Evolutionary conservation across 495 filamentous ascomycete species (phyloP).

Genomic region (Hypoxylon perforatum): DNA sequence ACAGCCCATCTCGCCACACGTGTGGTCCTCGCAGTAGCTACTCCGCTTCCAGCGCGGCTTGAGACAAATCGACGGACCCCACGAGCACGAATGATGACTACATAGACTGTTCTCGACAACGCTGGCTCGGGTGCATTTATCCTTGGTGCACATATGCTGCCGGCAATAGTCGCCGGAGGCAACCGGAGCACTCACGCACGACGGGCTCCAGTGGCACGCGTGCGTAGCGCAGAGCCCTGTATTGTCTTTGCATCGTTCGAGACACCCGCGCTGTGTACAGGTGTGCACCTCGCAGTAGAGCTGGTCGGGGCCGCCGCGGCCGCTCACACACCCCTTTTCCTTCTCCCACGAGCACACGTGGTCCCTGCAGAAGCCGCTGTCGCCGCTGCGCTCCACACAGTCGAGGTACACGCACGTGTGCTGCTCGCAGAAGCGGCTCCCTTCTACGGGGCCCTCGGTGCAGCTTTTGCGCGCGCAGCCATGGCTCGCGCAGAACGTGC

Average conservation of each 20-base stretch:
- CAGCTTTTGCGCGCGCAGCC: slow-evolving; percentile 22
- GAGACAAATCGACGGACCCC: slow-evolving; percentile 30
- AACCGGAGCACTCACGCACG: slow-evolving; percentile 16
- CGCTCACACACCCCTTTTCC: slow-evolving; percentile 25
- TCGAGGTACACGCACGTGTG: slow-evolving; percentile 21
- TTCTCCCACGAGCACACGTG: slow-evolving; percentile 33
- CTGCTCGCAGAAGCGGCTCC: slow-evolving; percentile 17
- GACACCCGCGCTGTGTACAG: slow-evolving; percentile 19
- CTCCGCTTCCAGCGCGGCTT: slow-evolving; percentile 38
- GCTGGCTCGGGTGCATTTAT: slow-evolving; percentile 25
- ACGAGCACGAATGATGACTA: slow-evolving; percentile 33
- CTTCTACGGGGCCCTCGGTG: slow-evolving; percentile 23
- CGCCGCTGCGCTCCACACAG: slow-evolving; percentile 26
- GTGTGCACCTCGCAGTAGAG: slow-evolving; percentile 35
- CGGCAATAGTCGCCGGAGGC: slow-evolving; percentile 26
- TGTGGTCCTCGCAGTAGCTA: slow-evolving; percentile 39
- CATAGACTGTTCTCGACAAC: slow-evolving; percentile 31
- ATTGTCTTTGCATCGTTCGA: slow-evolving; percentile 24
- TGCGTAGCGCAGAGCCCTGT: slow-evolving; percentile 29
- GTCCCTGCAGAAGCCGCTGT: slow-evolving; percentile 27
- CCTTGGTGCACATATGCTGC: slow-evolving; percentile 27
- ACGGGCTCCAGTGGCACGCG: slow-evolving; percentile 31
- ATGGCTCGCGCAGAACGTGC: slow-evolving; percentile 29
- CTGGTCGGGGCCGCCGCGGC: slow-evolving; percentile 23
- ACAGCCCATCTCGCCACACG: slow-evolving; percentile 41